phyloP scores from a whole-genome alignment of 2,329 filamentous ascomycete genomes.

The Talaromyces piceae region DNA sequence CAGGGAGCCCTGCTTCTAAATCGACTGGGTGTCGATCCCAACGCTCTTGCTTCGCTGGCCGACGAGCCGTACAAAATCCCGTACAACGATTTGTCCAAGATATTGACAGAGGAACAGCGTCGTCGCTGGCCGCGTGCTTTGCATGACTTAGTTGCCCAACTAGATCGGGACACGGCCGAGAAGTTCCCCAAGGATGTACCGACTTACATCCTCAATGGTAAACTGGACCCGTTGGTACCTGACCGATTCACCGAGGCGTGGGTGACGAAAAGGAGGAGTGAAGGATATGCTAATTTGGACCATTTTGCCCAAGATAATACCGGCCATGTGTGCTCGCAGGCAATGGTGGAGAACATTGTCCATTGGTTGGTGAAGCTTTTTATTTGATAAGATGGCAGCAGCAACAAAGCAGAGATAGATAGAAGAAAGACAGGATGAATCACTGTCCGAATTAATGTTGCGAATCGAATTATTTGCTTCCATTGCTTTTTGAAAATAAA shows the following conservation, averaged over 20 bases:
- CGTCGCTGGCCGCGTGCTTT: conserved; percentile 6
- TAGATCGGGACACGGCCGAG: conserved; percentile 3
- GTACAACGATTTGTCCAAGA: conserved; percentile 1
- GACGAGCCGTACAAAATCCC: not conserved
- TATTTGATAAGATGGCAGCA: not conserved
- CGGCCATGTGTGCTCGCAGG: conserved; percentile 2
- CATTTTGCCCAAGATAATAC: conserved; percentile 9
- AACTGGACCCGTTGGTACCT: conserved; percentile 6
- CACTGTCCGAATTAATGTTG: not conserved
- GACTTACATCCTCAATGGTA: conserved; percentile 9
- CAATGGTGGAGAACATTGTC: conserved; percentile 7
- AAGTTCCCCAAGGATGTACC: conserved; percentile 3
- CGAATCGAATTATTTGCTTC: too few species aligned
- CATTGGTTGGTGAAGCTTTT: conserved; percentile 1
- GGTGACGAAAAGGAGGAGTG: conserved; percentile 1
- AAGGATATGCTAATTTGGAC: conserved; percentile 4
- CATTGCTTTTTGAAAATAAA: not conserved
- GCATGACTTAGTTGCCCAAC: not conserved
- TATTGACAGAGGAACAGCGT: conserved; percentile 4
- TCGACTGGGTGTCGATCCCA: conserved; percentile 6
- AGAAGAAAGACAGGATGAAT: not conserved
- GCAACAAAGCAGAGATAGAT: not conserved
- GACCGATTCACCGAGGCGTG: conserved; percentile 7
- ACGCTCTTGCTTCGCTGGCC: not conserved
- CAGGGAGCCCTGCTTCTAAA: not conserved